Conservation (phyloP, 805 yeast genomes). For the Cyberlindnera subsufficiens region DNA sequence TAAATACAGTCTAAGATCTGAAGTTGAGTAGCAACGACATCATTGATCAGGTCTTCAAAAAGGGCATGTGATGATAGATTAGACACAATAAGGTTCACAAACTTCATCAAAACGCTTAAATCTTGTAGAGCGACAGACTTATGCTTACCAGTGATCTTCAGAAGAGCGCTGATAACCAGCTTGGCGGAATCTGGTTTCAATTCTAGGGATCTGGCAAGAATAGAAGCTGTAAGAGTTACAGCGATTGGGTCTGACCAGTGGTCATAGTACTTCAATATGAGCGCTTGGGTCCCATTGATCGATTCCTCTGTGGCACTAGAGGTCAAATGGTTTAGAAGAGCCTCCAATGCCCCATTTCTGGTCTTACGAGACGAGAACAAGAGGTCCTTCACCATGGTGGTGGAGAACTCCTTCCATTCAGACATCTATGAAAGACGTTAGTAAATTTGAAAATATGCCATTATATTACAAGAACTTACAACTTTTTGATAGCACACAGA, state of each 20-base stretch:
- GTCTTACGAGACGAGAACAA: constrained; percentile 16
- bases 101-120: constrained; percentile 49
- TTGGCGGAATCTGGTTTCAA: constrained; percentile 9
- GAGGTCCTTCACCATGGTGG: constrained; percentile 17
- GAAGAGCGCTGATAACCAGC: constrained; percentile 20
- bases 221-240: constrained; percentile 4
- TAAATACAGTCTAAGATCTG: constrained; percentile 21
- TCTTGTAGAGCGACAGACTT: constrained; percentile 48
- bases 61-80: constrained; percentile 19
- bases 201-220: constrained; percentile 8
- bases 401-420: constrained; percentile 19
- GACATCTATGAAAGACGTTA: constrained; percentile 4
- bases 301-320: constrained; percentile 8
- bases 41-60: constrained; percentile 25
- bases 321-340: constrained; percentile 2
- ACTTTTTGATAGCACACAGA: no score
- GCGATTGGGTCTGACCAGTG: constrained; percentile 11
- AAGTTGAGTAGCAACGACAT: constrained; percentile 31
- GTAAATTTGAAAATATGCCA: no score
- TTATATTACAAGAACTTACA: no score
- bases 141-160: constrained; percentile 24
- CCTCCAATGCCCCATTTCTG: constrained; percentile 19
- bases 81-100: constrained; percentile 41
- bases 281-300: constrained; percentile 13
- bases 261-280: constrained; percentile 12